phyloP scores from a whole-genome alignment of 2,329 filamentous ascomycete genomes.

The Pyrenochaeta sp. region DNA sequence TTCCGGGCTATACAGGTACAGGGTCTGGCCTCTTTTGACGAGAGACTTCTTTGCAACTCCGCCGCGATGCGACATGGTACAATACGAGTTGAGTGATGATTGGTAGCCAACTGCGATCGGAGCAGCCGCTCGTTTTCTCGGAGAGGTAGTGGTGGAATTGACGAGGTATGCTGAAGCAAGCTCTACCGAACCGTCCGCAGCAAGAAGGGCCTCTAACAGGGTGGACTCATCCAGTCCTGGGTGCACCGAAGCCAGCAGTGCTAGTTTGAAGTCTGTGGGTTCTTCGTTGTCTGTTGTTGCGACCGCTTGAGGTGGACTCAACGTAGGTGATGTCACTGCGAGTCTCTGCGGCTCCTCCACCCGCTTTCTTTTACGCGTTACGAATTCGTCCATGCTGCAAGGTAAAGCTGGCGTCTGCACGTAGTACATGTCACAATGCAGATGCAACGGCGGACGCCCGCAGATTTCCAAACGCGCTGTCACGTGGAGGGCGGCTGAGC shows the following conservation, averaged over 20 bases:
- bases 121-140: slow-evolving; percentile 39
- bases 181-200: slow-evolving; percentile 78
- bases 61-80: slow-evolving; percentile 16
- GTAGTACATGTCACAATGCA: background rate
- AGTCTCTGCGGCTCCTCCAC: slow-evolving; percentile 13
- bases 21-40: slow-evolving; percentile 79
- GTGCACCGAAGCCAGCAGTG: slow-evolving; percentile 80
- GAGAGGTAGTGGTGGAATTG: slow-evolving; percentile 39
- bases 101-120: slow-evolving; percentile 53
- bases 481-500: slow-evolving; percentile 18
- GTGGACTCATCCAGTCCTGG: slow-evolving; percentile 69
- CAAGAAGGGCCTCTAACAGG: slow-evolving; percentile 80
- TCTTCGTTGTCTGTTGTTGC: slow-evolving; percentile 66
- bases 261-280: slow-evolving; percentile 88
- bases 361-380: slow-evolving; percentile 48
- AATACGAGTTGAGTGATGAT: slow-evolving; percentile 50
- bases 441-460: slow-evolving; percentile 1
- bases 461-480: slow-evolving; percentile 7
- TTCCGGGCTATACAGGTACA: slow-evolving; percentile 82
- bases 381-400: slow-evolving; percentile 49
- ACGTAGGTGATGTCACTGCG: background rate
- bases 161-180: slow-evolving; percentile 67
- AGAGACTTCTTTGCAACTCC: slow-evolving; percentile 54
- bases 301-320: background rate
- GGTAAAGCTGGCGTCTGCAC: background rate